These are phyloP conservation scores for Diaporthe ampelina DNA, from an alignment of 2,329 filamentous ascomycete genomes.

Conservation along the genomic window DNA sequence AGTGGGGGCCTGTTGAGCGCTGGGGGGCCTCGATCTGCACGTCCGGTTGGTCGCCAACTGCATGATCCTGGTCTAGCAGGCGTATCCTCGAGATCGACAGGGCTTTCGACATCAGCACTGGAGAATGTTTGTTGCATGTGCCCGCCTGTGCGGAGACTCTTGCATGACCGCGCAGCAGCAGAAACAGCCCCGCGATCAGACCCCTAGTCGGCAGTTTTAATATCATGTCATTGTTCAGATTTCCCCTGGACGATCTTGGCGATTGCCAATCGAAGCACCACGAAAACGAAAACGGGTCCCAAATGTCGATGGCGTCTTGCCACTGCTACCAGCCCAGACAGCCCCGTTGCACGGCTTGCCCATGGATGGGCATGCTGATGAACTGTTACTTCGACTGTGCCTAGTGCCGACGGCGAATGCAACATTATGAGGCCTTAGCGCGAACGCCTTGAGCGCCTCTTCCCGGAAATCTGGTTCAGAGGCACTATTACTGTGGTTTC, in stretches of 20 bases:
- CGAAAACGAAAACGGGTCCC: neutral
- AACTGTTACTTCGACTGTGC: neutral
- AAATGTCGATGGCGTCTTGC: slow-evolving; percentile 6
- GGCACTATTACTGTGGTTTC: neutral
- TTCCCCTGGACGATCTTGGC: neutral
- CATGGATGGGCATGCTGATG: neutral
- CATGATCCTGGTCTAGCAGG: neutral
- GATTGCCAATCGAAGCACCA: neutral
- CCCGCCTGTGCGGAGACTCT: neutral
- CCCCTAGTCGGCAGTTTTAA: slow-evolving; percentile 15
- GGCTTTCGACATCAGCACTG: neutral
- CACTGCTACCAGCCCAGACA: neutral
- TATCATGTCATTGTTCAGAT: neutral
- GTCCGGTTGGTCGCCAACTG: neutral
- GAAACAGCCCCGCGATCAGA: slow-evolving; percentile 16
- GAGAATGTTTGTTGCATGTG: neutral
- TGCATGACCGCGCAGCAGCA: slow-evolving; percentile 1
- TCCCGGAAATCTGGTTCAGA: slow-evolving; percentile 17
- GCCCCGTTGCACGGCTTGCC: neutral
- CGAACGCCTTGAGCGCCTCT: slow-evolving; percentile 10
- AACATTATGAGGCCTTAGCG: slow-evolving; percentile 10
- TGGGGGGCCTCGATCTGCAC: neutral
- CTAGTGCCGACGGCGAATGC: slow-evolving; percentile 7
- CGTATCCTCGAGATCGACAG: slow-evolving; percentile 16
- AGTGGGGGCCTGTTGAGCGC: neutral